These are phyloP conservation scores for Artemisia annua DNA, from an alignment of 129 eudicot genomes.

Conservation along the genomic window DNA sequence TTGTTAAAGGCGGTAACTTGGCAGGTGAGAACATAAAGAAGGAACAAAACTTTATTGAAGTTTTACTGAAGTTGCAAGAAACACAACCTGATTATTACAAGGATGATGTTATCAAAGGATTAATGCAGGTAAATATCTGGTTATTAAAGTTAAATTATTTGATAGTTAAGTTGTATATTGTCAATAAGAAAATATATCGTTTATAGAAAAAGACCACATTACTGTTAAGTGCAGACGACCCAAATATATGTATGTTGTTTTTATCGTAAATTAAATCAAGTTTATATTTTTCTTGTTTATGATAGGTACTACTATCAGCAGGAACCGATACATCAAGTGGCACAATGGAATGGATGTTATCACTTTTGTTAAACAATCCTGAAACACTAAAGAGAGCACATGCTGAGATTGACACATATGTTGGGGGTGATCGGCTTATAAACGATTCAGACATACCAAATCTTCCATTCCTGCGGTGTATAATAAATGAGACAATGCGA, in stretches of 20 bases:
- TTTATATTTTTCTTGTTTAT: not conserved
- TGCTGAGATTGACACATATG: not conserved
- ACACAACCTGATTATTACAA: not conserved
- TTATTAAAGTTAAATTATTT: not conserved
- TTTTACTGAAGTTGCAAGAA: not conserved
- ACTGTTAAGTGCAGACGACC: not conserved
- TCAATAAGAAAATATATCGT: too few species aligned
- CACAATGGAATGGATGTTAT: not conserved
- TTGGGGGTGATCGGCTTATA: not conserved
- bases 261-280: too few species aligned
- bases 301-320: not conserved
- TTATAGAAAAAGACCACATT: not conserved
- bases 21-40: not conserved
- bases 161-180: too few species aligned
- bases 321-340: conserved; percentile 6
- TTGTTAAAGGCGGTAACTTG: not conserved
- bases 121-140: not conserved
- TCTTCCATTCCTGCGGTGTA: not conserved
- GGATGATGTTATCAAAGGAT: not conserved
- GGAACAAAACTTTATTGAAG: not conserved
- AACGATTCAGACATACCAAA: conserved; percentile 2
- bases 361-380: conserved; percentile 9
- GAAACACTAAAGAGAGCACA: not conserved
- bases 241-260: too few species aligned
- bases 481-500: not conserved